Base-by-base conservation (phyloP, 2,329 filamentous ascomycete species). In the Colletotrichum acutatum region DNA sequence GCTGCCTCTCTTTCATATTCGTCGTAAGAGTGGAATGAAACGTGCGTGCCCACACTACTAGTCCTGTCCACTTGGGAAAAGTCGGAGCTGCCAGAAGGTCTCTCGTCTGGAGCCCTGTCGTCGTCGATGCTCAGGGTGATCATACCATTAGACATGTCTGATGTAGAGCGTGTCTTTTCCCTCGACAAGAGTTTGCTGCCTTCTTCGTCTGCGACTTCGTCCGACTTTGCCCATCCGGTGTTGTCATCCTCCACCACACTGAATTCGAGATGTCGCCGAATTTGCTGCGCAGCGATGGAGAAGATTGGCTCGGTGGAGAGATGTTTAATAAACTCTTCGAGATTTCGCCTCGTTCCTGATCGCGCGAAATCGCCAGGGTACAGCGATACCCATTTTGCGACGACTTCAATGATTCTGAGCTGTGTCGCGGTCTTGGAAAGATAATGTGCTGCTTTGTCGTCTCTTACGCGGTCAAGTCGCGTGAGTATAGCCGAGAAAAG, bases 351-450 rank as follows among this genome's bases (percentile, higher is more conserved):
- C 2, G 95, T 97, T 26, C 88, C 88, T 1, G 92, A 89, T 74
- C 93, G 91, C 1, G 95, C 95, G 85, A 98, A 98, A 82, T 99
- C 97, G 19, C 95, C 96, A 0, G 97, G 95, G 81, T 98, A 98
- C 56, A 92, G 86, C 19, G 92, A 91, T 1, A 97, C 92, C 97
- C 97, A 99, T 80, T 94, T 94, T 5, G 95, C 94, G 71, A 98
- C 86, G 7, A 97, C 91, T 76, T 94, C 92, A 52, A 98, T 91
- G 74, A 96, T 93, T 64, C 95, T 91, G 67, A 98, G 87, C 80
- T 98, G 96, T 5, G 92, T 91, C 8, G 93, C 91, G 53, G 93
- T 95, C 77, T 93, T 94, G 66, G 92, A 92, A 56, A 98, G 89
- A 75, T 94, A 92, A 75, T 91, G 89, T 0, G 91, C 88, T 11